These are phyloP conservation scores for Cladosporium sp. DNA, from an alignment of 2,329 filamentous ascomycete genomes.

Conservation along the genomic window DNA sequence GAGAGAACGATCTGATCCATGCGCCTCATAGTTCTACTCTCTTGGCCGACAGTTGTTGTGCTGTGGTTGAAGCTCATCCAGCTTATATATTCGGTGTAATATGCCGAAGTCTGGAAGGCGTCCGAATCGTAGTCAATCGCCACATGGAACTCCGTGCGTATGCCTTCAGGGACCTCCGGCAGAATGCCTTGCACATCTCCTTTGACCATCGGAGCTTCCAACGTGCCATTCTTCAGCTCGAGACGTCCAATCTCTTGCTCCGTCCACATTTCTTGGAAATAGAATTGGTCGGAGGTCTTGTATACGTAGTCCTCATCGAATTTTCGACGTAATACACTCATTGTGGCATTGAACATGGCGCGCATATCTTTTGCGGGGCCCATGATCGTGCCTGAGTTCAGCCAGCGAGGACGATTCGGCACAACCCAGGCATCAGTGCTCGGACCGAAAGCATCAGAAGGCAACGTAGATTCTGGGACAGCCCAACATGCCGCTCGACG, in stretches of 20 bases:
- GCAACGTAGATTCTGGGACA: slow-evolving; percentile 30
- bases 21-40: background rate
- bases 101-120: slow-evolving; percentile 27
- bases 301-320: slow-evolving; percentile 25
- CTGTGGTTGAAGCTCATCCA: slow-evolving; percentile 30
- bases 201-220: background rate
- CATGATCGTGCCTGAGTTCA: slow-evolving; percentile 47
- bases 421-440: slow-evolving; percentile 37
- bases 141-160: slow-evolving; percentile 27
- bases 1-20: slow-evolving; percentile 24
- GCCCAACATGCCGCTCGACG: slow-evolving; percentile 32
- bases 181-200: slow-evolving; percentile 18
- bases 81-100: slow-evolving; percentile 24
- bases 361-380: slow-evolving; percentile 38
- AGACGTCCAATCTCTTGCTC: slow-evolving; percentile 22
- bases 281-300: slow-evolving; percentile 22
- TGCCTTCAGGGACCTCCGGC: slow-evolving; percentile 21
- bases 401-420: slow-evolving; percentile 43
- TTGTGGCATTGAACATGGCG: slow-evolving; percentile 38
- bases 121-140: slow-evolving; percentile 29
- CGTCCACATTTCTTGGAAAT: slow-evolving; percentile 23
- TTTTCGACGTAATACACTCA: slow-evolving; percentile 27
- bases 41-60: slow-evolving; percentile 6
- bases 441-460: slow-evolving; percentile 27
- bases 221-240: background rate